Percentiles rank a stretch among this genome's conserved stretches.
Conservation (phyloP, 2,329 filamentous ascomycete genomes). For the Talaromyces funiculosus region DNA sequence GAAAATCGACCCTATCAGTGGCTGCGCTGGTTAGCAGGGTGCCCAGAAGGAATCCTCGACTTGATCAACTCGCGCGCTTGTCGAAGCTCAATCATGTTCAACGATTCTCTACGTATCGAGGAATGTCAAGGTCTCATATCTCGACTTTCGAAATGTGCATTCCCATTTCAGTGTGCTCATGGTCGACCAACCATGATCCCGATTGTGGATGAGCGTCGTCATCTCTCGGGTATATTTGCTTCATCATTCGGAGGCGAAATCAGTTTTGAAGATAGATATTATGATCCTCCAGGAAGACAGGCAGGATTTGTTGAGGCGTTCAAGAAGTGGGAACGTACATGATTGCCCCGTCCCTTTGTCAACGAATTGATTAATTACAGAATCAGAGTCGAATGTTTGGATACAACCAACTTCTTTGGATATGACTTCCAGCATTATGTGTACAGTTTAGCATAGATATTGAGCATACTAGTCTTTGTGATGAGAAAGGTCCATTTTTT, state of each 20-base stretch:
- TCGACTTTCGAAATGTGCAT: slow-evolving; percentile 36
- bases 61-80: slow-evolving; percentile 47
- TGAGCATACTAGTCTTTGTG: background rate
- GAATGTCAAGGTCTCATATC: slow-evolving; percentile 38
- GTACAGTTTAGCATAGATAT: background rate
- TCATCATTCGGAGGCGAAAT: background rate
- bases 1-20: slow-evolving; percentile 36
- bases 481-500: too few relatives aligned
- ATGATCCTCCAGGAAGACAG: background rate
- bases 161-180: slow-evolving; percentile 49
- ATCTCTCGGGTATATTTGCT: background rate
- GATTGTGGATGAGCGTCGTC: slow-evolving; percentile 26
- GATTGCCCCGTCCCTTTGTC: too few relatives aligned
- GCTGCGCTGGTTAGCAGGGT: slow-evolving; percentile 60
- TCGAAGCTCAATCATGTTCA: slow-evolving; percentile 48
- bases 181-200: slow-evolving; percentile 46
- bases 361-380: background rate
- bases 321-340: slow-evolving; percentile 11
- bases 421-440: background rate
- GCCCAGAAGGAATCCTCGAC: slow-evolving; percentile 70
- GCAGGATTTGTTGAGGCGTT: slow-evolving; percentile 10
- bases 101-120: slow-evolving; percentile 34
- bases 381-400: background rate
- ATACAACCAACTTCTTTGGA: background rate
- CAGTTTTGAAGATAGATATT: background rate